Evolutionary conservation across 345 rosid genomes (phyloP), one percentile per base, ranked within the genome.

Genomic region (Abelmoschus esculentus): DNA sequence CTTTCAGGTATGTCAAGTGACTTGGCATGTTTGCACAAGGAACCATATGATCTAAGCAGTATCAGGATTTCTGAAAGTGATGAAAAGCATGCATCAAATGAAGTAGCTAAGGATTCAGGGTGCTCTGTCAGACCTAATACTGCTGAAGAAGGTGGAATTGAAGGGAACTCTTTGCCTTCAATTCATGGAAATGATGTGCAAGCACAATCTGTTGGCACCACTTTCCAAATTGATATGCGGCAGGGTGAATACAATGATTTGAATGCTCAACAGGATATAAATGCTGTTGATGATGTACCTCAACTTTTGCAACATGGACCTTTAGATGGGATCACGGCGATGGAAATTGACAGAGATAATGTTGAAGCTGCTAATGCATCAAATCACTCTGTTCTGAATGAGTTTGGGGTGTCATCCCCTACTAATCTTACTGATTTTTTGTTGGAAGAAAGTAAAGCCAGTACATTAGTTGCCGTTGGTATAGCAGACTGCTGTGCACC

Each of bases 1-100:
- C 65, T 80, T 82, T 75, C 86, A 96, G 99, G 97, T 77, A 73
- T 90, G 84, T 86, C 89, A 4, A 73, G 74, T 42, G 89, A 90
- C 67, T 79, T 92, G 79, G 75, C 73, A 54, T 73, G 77, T 68
- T 72, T 92, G 79, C 88, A 79, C 57, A 75, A 77, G 76, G 88
- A 82, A 82, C 75, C 80, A 58, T 80, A 82, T 83, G 96, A 96
- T 80, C 74, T 85, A 56, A 86, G 89, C 67, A 73, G 82, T 76
- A 81, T 87, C 72, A 78, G 31, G 74, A 67, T 89, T 77, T 79
- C 71, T 28, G 86, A 85, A 82, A 75, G 54, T 70, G 81, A 73
- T 74, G 82, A 80, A 65, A 70, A 55, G 62, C 71, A 66, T 77
- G 56, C 74, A 74, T 82, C 85, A 72, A 65, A 77, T 61, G 85